Base-by-base conservation (phyloP, 208 protist genomes). In the Phytomonas sp. region DNA sequence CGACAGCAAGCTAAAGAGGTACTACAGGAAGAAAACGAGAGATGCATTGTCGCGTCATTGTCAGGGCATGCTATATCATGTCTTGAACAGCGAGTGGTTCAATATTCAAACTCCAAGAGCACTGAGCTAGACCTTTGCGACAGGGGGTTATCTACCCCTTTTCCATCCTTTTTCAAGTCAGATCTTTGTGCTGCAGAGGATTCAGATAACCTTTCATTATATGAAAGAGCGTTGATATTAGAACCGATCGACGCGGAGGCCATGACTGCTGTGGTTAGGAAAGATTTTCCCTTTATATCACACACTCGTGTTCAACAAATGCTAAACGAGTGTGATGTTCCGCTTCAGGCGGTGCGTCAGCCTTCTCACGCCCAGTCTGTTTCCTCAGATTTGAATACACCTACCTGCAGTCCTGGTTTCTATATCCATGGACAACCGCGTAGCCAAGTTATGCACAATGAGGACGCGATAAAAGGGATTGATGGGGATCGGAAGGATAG, bases 1-100 rank as follows among this genome's bases (percentile, higher is more conserved):
- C 76, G 78, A 40, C 77, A 79, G 63, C 59, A 65, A 31, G 79
- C 79, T 49, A 85, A 80, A 67, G 69, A 61, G 23, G 74, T 81
- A 76, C 84, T 86, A 70, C 34, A 76, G 36, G 67, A 66, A 42
- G 89, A 94, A 72, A 59, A 77, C 30, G 76, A 74, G 16, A 81
- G 79, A n/a, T 92, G 89, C 69, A 73, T 87, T 7, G 64, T 91
- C 14, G 75, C 89, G 5, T 80, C 86, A 32, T 72, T 94, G 16
- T 78, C 72, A 3, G 86, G 75, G 0, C 76, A 92, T 12, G 72
- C 86, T 6, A 76, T 70, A n/a, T 79, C 86, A 66, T 4, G 60
- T 19, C 64, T 89, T 26, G 86, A 91, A 70, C 36, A 69, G 64
- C 56, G 63, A 63, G 66, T 66, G 40, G 30, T 77, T 16, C 49